Percentiles rank a stretch among this genome's conserved stretches.
Conservation (phyloP, 257 asterid species). For the Knoxia roxburghii region DNA sequence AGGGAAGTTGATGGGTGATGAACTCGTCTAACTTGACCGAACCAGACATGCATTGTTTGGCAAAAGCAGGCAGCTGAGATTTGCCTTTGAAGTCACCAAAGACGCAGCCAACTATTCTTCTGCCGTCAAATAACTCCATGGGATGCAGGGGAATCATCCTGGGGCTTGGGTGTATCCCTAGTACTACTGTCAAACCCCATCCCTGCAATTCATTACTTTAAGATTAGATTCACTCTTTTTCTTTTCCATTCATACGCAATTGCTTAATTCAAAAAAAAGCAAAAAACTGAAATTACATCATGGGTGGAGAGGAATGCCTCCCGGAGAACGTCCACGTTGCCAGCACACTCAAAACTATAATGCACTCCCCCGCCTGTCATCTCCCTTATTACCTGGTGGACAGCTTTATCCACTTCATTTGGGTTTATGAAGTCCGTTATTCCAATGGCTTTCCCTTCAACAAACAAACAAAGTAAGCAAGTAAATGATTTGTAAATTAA, state of each 20-base stretch:
- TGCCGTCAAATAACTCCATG: constrained; percentile 82
- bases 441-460: constrained; percentile 66
- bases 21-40: constrained; percentile 76
- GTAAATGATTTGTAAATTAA: no score
- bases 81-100: constrained; percentile 93
- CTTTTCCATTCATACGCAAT: no score
- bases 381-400: constrained; percentile 81
- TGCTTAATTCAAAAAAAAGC: no score
- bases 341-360: constrained; percentile 86
- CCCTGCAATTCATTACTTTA: no score
- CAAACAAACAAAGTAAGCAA: no score
- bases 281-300: constrained; percentile 39
- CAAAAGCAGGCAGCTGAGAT: constrained; percentile 72
- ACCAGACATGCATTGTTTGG: constrained; percentile 60
- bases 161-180: constrained; percentile 76
- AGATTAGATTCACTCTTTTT: no score
- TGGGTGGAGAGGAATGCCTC: constrained; percentile 89
- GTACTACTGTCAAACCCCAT: constrained; percentile 74
- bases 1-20: constrained; percentile 72
- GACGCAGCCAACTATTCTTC: constrained; percentile 66
- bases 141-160: constrained; percentile 78
- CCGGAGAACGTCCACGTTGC: constrained; percentile 76
- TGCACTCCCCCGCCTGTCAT: constrained; percentile 79
- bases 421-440: constrained; percentile 80
- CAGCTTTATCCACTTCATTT: constrained; percentile 50